These are phyloP conservation scores for Schizochytrium sp. DNA, from an alignment of 108 stramenopile species.

Conservation along the genomic window DNA sequence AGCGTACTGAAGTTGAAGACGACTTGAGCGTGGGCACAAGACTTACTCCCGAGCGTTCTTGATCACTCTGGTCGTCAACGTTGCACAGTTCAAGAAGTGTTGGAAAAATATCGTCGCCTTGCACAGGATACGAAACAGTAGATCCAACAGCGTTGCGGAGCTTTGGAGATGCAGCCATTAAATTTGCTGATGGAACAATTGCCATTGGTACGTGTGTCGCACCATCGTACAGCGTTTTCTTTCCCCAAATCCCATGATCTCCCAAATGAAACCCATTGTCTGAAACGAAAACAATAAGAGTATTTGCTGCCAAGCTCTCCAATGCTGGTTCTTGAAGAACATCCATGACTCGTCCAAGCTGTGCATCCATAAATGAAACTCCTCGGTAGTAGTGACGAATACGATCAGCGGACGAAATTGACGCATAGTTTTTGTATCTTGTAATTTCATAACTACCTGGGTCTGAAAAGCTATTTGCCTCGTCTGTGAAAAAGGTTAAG, in stretches of 20 bases:
- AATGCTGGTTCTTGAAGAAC: background rate
- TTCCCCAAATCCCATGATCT: conserved; percentile 43
- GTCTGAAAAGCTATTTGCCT: conserved; percentile 11
- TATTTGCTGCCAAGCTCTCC: background rate
- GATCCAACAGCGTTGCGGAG: background rate
- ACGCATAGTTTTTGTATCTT: background rate
- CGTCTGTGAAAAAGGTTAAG: background rate
- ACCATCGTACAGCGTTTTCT: conserved; percentile 34
- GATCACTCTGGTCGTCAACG: background rate
- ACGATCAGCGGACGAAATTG: background rate
- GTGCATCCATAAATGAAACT: conserved; percentile 20
- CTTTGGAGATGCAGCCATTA: background rate
- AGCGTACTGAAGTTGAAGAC: background rate
- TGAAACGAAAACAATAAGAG: conserved; percentile 11
- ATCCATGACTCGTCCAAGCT: conserved; percentile 23
- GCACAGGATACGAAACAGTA: background rate
- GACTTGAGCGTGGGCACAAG: conserved; percentile 14
- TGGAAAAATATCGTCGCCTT: conserved; percentile 37
- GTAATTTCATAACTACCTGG: conserved; percentile 1
- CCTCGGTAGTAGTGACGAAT: conserved; percentile 27
- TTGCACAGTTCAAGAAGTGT: conserved; percentile 45
- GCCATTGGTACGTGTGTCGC: conserved; percentile 1
- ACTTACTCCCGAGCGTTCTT: conserved; percentile 25
- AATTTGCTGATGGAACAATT: background rate
- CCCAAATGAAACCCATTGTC: conserved; percentile 56